Percentiles rank a stretch among this genome's conserved stretches.
Conservation (phyloP, 1,284 basidiomycete genomes). For the Apiotrichum siamense region DNA sequence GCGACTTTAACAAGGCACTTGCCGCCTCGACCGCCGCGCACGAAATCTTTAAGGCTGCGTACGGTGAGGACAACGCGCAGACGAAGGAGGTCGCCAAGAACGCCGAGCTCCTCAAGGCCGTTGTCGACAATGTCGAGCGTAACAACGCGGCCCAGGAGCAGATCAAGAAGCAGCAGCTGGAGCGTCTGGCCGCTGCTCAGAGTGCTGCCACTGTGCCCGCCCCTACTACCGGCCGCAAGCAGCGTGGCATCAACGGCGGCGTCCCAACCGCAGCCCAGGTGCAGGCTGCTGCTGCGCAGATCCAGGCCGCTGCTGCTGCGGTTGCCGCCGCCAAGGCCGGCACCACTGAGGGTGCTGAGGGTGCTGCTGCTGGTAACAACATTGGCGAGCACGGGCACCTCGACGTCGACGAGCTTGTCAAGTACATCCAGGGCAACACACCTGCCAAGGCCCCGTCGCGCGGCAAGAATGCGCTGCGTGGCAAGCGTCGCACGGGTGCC, state of each 20-base stretch:
- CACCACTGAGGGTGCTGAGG: conserved; percentile 6
- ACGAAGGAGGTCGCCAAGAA: conserved; percentile 49
- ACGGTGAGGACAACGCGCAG: conserved; percentile 46
- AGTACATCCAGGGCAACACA: conserved; percentile 46
- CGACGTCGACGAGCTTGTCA: conserved; percentile 49
- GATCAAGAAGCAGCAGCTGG: conserved; percentile 34
- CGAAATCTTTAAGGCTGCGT: conserved; percentile 44
- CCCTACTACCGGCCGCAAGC: conserved; percentile 3
- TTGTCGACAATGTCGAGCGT: conserved; percentile 43
- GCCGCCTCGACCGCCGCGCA: conserved; percentile 43
- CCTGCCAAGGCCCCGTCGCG: conserved; percentile 19
- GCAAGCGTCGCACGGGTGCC: conserved; percentile 46
- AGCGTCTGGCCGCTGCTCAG: conserved; percentile 33
- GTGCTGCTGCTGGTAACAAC: conserved; percentile 1
- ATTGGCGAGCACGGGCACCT: conserved; percentile 41
- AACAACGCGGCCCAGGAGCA: conserved; percentile 40
- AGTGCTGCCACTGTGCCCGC: conserved; percentile 5
- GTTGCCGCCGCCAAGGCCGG: conserved; percentile 7
- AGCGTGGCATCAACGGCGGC: conserved; percentile 2
- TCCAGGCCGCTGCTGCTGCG: conserved; percentile 11
- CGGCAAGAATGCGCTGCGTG: conserved; percentile 43
- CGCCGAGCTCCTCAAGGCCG: conserved; percentile 44
- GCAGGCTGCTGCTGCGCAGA: conserved; percentile 9
- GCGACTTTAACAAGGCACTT: conserved; percentile 46
- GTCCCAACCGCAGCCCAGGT: conserved; percentile 11